Evolutionary conservation across 441 rosid species (phyloP).

Genomic region (Cnidoscolus chayamansa): DNA sequence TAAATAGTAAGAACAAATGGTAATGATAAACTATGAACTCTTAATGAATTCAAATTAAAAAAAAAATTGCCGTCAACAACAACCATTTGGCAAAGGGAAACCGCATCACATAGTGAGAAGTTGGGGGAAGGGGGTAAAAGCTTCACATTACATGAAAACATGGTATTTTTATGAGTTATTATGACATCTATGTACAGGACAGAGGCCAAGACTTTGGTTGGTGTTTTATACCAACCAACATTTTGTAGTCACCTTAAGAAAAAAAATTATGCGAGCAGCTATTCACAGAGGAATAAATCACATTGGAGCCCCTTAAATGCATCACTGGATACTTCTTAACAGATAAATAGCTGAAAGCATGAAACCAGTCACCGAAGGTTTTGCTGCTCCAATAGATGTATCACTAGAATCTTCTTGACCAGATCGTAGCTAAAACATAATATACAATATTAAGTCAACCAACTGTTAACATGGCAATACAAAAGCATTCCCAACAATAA

Average conservation of each 20-base stretch:
- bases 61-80: slow-evolving; percentile 15
- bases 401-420: slow-evolving; percentile 35
- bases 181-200: slow-evolving; percentile 44
- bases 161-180: slow-evolving; percentile 33
- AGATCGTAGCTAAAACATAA: slow-evolving; percentile 36
- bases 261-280: slow-evolving; percentile 21
- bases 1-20: neutral
- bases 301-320: slow-evolving; percentile 31
- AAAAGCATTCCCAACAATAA: slow-evolving; percentile 21
- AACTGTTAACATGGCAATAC: slow-evolving; percentile 19
- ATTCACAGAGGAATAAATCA: slow-evolving; percentile 26
- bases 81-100: slow-evolving; percentile 22
- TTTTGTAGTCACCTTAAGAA: slow-evolving; percentile 40
- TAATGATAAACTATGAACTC: slow-evolving; percentile 10
- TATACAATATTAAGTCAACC: slow-evolving; percentile 28
- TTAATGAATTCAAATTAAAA: slow-evolving; percentile 16
- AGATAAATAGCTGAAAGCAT: slow-evolving; percentile 29
- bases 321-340: slow-evolving; percentile 32
- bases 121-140: slow-evolving; percentile 16
- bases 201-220: slow-evolving; percentile 31
- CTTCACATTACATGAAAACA: slow-evolving; percentile 37
- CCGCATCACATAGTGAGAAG: slow-evolving; percentile 10
- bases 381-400: slow-evolving; percentile 32
- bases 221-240: slow-evolving; percentile 34
- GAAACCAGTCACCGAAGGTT: slow-evolving; percentile 27